phyloP scores from a whole-genome alignment of 768 basidiomycete genomes.

The Sistotremastrum suecicum region DNA sequence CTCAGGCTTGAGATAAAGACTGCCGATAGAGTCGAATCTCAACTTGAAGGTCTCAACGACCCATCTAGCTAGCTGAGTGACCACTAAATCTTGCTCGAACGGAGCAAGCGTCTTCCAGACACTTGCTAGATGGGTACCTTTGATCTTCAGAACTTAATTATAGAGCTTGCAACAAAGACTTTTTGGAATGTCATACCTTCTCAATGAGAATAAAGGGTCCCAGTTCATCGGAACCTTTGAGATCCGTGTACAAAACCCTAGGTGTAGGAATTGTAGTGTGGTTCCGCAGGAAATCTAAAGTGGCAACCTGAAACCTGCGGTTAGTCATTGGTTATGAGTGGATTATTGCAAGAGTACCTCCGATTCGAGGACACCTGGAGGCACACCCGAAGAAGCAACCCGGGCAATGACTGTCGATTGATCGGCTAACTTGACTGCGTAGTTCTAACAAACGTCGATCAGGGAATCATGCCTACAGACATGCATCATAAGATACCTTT shows the following conservation, averaged over 20 bases:
- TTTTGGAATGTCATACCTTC: constrained; percentile 9
- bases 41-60: constrained; percentile 16
- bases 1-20: constrained; percentile 8
- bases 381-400: constrained; percentile 2
- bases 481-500: not conserved
- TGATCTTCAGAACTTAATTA: constrained; percentile 8
- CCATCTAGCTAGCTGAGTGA: constrained; percentile 16
- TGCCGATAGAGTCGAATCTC: constrained; percentile 17
- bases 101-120: constrained; percentile 14
- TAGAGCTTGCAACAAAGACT: not conserved
- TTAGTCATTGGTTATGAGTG: no score
- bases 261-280: constrained; percentile 17
- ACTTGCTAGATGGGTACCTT: constrained; percentile 13
- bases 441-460: constrained; percentile 9
- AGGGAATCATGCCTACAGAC: not conserved
- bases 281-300: constrained; percentile 14
- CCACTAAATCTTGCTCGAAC: constrained; percentile 13
- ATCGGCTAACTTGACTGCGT: constrained; percentile 11
- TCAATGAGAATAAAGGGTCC: constrained; percentile 14
- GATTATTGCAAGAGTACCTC: constrained; percentile 4
- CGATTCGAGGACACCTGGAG: constrained; percentile 8
- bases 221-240: constrained; percentile 2
- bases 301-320: constrained; percentile 13
- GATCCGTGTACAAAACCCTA: constrained; percentile 8
- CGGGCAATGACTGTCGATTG: constrained; percentile 11